Evolutionary conservation across 2,329 filamentous ascomycete genomes (phyloP).

Genomic region (Trichophyton simii): DNA sequence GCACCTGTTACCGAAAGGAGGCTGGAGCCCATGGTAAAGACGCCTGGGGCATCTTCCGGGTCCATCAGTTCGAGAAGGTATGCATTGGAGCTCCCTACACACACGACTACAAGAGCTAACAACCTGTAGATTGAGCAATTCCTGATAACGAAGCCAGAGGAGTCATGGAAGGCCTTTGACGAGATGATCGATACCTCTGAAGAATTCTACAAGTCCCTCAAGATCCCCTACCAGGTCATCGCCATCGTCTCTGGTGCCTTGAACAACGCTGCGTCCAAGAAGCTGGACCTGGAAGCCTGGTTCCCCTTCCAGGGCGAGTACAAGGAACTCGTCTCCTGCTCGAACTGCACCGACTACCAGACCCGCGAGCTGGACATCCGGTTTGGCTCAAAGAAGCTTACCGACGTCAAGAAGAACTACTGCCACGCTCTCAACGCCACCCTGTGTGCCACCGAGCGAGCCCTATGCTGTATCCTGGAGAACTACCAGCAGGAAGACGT

Average conservation of each 20-base stretch:
- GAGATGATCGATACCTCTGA: conserved; percentile 84
- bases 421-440: conserved; percentile 88
- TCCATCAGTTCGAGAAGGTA: conserved; percentile 94
- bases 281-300: conserved; percentile 93
- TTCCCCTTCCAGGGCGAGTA: conserved; percentile 95
- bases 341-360: conserved; percentile 97
- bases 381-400: conserved; percentile 76
- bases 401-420: conserved; percentile 78
- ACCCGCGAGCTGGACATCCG: conserved; percentile 86
- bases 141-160: conserved; percentile 68
- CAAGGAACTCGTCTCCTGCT: conserved; percentile 95
- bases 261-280: conserved; percentile 81
- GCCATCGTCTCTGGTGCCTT: conserved; percentile 92
- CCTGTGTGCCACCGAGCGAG: conserved; percentile 79
- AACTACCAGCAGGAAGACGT: conserved; percentile 89
- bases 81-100: conserved; percentile 4
- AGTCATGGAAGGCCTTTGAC: conserved; percentile 88
- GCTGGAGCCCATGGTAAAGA: conserved; percentile 84
- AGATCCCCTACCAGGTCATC: conserved; percentile 81
- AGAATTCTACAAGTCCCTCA: conserved; percentile 86
- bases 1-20: conserved; percentile 90
- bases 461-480: conserved; percentile 87
- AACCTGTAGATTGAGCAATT: conserved; percentile 58
- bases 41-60: conserved; percentile 95
- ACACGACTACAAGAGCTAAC: not conserved